These are phyloP conservation scores for Adenanthera pavonina DNA, from an alignment of 306 rosid genomes.

Conservation along the genomic window DNA sequence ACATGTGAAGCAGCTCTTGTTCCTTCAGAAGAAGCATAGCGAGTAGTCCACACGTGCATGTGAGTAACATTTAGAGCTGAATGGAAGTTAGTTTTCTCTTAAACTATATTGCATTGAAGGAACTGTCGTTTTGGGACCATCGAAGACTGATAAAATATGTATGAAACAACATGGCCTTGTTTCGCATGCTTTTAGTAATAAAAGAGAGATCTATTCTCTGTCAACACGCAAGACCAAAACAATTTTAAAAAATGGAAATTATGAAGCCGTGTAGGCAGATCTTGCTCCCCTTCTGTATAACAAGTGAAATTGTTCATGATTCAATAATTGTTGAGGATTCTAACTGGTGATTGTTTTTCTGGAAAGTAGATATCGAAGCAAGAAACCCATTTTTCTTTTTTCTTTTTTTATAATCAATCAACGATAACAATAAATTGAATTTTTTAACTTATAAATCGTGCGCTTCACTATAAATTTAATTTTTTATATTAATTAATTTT, in stretches of 20 bases:
- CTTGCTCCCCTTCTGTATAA: neutral
- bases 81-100: slow-evolving; percentile 4
- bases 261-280: neutral
- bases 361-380: too few species aligned
- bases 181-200: neutral
- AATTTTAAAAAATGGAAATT: too few species aligned
- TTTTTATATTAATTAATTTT: too few species aligned
- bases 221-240: too few species aligned
- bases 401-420: too few species aligned
- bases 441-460: too few species aligned
- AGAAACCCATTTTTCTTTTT: too few species aligned
- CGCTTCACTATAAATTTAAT: too few species aligned
- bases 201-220: too few species aligned
- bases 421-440: too few species aligned
- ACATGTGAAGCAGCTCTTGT: slow-evolving; percentile 19
- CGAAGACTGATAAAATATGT: neutral
- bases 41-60: neutral
- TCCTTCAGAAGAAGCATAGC: slow-evolving; percentile 25
- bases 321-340: neutral
- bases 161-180: neutral
- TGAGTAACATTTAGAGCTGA: neutral
- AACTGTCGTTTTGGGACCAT: neutral
- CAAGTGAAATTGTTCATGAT: neutral
- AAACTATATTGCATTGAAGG: neutral
- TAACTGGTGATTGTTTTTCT: too few species aligned